A percentile compares a stretch with the other conserved stretches of the same genome.
Conservation (phyloP, 164 flowering plant species). For the Tetrastigma voinierianum region DNA sequence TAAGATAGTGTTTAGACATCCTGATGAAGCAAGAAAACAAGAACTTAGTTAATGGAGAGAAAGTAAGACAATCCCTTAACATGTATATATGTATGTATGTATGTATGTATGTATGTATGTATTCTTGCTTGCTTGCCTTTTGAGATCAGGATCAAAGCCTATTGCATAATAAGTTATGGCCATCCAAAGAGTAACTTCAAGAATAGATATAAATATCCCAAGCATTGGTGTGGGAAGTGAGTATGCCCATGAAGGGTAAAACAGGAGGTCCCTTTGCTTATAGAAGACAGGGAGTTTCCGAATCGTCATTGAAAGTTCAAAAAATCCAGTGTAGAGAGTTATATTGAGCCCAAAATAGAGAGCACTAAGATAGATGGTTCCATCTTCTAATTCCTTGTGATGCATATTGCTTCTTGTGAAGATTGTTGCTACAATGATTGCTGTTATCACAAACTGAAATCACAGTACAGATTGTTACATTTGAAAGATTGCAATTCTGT, state of each 20-base stretch:
- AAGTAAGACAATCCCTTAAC: not conserved
- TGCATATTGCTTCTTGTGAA: conserved; percentile 34
- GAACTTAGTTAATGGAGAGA: not conserved
- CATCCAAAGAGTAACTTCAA: conserved; percentile 38
- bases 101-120: not conserved
- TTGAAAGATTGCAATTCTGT: not conserved
- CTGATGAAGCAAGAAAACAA: conserved; percentile 31
- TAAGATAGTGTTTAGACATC: conserved; percentile 36
- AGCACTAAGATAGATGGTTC: conserved; percentile 41
- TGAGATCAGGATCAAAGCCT: conserved; percentile 42
- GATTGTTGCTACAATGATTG: conserved; percentile 32
- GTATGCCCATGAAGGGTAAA: conserved; percentile 65
- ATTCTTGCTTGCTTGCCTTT: conserved; percentile 27
- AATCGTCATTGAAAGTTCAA: conserved; percentile 45
- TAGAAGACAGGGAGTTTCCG: conserved; percentile 57
- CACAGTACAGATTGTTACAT: not conserved
- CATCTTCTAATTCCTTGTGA: conserved; percentile 30
- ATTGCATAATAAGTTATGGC: conserved; percentile 36
- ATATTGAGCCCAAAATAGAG: conserved; percentile 28
- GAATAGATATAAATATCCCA: conserved; percentile 31
- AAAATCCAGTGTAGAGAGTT: conserved; percentile 39
- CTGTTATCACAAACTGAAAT: conserved; percentile 33
- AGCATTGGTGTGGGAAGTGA: conserved; percentile 41
- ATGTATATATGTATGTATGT: not conserved
- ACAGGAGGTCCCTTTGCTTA: conserved; percentile 60